Conservation (phyloP, 2,329 filamentous ascomycete genomes). For the Tolypocladium cylindrosporum region DNA sequence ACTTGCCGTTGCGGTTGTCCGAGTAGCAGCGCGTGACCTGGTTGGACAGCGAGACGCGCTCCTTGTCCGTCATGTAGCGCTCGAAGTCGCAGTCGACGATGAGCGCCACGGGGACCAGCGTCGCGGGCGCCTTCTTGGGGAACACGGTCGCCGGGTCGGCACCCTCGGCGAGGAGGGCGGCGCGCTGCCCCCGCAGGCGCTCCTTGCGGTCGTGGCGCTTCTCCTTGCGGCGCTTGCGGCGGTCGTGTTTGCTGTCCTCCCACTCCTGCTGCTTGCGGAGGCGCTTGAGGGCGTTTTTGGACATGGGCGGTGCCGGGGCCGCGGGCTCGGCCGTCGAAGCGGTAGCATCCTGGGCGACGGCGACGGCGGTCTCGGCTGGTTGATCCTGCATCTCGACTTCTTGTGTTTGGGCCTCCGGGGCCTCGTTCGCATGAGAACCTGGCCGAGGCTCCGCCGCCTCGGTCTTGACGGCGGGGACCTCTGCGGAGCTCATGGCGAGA, state of each 20-base stretch:
- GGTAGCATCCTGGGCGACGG: not conserved
- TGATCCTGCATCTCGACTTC: not conserved
- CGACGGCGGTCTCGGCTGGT: not conserved
- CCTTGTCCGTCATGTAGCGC: constrained; percentile 76
- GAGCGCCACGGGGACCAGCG: constrained; percentile 65
- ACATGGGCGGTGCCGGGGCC: constrained; percentile 34
- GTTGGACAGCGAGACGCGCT: constrained; percentile 69
- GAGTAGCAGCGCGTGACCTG: constrained; percentile 87
- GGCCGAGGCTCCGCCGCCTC: not conserved
- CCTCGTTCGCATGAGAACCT: no score
- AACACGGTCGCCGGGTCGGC: constrained; percentile 26
- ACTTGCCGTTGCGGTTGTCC: constrained; percentile 64
- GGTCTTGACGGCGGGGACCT: not conserved
- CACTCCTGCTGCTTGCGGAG: constrained; percentile 61
- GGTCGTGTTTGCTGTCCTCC: constrained; percentile 59
- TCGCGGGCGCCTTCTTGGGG: constrained; percentile 25
- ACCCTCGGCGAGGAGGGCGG: constrained; percentile 37
- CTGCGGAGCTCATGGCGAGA: not conserved
- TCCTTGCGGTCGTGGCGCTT: constrained; percentile 38
- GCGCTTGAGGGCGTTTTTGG: constrained; percentile 82
- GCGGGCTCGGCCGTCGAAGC: constrained; percentile 1
- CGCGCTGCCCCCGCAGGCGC: constrained; percentile 39
- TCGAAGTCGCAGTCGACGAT: constrained; percentile 92
- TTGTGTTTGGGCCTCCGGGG: no score
- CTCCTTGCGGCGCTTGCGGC: constrained; percentile 43